A percentile compares a stretch with the other conserved stretches of the same genome.
These are phyloP conservation scores for Talaromyces rugulosus DNA, from an alignment of 2,329 filamentous ascomycete species.

Conservation along the genomic window DNA sequence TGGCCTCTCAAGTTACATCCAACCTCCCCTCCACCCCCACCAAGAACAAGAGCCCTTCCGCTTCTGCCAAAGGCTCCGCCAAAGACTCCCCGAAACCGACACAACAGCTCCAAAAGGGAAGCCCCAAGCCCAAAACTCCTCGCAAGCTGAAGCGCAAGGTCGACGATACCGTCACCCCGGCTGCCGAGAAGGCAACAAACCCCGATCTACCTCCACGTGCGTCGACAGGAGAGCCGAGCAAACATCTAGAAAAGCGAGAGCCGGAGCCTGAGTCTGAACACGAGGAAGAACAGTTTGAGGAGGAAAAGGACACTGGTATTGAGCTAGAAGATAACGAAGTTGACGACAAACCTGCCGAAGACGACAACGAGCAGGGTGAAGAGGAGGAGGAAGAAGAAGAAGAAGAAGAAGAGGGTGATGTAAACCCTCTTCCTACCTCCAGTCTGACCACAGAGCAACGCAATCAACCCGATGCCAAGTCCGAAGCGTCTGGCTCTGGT, in stretches of 20 bases:
- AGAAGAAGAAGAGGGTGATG: not conserved
- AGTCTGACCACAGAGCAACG: conserved; percentile 7
- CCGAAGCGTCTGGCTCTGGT: conserved; percentile 26
- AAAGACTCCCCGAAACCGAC: not conserved
- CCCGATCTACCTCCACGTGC: not conserved
- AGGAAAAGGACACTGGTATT: conserved; percentile 1
- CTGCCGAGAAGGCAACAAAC: not conserved
- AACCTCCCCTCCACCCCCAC: conserved; percentile 22
- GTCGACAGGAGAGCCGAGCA: not conserved
- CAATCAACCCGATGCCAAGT: conserved; percentile 9
- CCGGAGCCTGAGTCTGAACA: conserved; percentile 7
- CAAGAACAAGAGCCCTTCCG: conserved; percentile 22
- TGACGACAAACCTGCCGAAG: not conserved
- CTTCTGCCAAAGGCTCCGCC: conserved; percentile 16
- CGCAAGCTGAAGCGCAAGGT: conserved; percentile 12
- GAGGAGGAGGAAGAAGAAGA: not conserved
- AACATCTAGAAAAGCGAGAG: conserved; percentile 4
- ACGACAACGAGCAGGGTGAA: not conserved
- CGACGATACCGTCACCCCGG: conserved; percentile 6
- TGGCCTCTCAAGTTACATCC: conserved; percentile 8
- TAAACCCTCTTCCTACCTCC: not conserved
- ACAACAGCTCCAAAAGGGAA: not conserved
- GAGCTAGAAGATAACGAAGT: conserved; percentile 5
- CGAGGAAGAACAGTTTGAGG: not conserved
- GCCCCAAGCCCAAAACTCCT: conserved; percentile 5